phyloP scores from a whole-genome alignment of 1,139 yeast species.

The Suhomyces anneliseae region DNA sequence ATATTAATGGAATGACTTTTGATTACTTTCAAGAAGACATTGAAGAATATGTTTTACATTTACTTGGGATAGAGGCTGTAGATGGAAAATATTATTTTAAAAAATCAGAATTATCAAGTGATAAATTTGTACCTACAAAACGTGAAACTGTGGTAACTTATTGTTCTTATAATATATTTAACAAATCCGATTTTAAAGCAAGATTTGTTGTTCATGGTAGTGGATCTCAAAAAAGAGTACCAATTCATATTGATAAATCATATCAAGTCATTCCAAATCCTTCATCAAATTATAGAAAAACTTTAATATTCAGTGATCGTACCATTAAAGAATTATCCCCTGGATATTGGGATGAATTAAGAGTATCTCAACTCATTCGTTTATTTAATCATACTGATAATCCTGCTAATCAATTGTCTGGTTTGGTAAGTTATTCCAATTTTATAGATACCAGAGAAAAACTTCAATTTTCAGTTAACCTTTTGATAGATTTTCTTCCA shows the following conservation, averaged over 20 bases:
- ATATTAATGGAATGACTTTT: conserved; percentile 35
- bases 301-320: conserved; percentile 17
- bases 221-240: conserved; percentile 20
- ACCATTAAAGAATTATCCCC: conserved; percentile 23
- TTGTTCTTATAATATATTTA: conserved; percentile 51
- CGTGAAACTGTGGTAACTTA: conserved; percentile 45
- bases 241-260: conserved; percentile 30
- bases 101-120: conserved; percentile 7
- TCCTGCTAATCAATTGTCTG: conserved; percentile 34
- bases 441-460: conserved; percentile 19
- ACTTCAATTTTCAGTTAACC: conserved; percentile 18
- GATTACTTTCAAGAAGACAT: conserved; percentile 24
- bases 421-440: conserved; percentile 32
- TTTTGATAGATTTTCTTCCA: conserved; percentile 26
- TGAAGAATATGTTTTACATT: conserved; percentile 30
- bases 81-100: conserved; percentile 20
- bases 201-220: conserved; percentile 29
- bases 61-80: conserved; percentile 28
- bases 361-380: conserved; percentile 37
- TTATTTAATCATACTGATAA: conserved; percentile 35
- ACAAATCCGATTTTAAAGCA: conserved; percentile 47
- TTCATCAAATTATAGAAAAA: conserved; percentile 14
- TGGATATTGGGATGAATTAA: conserved; percentile 37
- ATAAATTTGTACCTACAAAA: conserved; percentile 14
- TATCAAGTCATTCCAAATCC: conserved; percentile 29